Conservation (phyloP, 768 basidiomycete genomes). For the Leccinum pellstonianum region DNA sequence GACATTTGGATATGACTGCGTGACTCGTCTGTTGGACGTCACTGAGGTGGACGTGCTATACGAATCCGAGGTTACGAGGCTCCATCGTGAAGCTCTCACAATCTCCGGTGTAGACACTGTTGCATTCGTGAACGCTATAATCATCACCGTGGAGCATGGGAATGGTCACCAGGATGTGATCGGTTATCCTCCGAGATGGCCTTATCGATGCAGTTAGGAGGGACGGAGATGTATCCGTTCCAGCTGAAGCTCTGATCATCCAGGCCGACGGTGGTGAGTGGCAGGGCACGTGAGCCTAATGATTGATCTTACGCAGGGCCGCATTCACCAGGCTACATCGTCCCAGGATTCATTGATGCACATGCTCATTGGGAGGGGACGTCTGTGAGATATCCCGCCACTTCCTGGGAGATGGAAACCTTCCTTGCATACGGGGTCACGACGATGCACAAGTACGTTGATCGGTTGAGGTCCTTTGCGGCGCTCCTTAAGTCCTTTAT, state of each 20-base stretch:
- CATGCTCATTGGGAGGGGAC: conserved; percentile 77
- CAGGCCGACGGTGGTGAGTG: conserved; percentile 61
- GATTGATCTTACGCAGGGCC: conserved; percentile 1
- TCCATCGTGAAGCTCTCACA: conserved; percentile 50
- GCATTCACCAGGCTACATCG: conserved; percentile 49
- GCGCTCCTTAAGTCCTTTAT: neutral
- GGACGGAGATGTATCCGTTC: conserved; percentile 33
- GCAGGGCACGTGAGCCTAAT: neutral
- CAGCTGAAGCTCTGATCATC: conserved; percentile 44
- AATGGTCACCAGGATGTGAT: conserved; percentile 49
- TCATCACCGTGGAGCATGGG: conserved; percentile 67
- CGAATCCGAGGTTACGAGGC: conserved; percentile 56
- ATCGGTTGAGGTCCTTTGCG: neutral
- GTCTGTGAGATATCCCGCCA: conserved; percentile 50
- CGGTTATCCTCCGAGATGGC: conserved; percentile 47
- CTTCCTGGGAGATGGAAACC: conserved; percentile 72
- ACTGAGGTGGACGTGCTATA: conserved; percentile 61
- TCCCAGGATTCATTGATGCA: conserved; percentile 74
- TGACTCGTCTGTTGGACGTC: conserved; percentile 53
- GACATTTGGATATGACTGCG: conserved; percentile 63
- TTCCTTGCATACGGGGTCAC: conserved; percentile 79
- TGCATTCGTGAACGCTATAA: conserved; percentile 64
- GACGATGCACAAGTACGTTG: conserved; percentile 67
- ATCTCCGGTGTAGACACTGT: conserved; percentile 39
- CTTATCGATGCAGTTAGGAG: conserved; percentile 52